phyloP scores from a whole-genome alignment of 148 eudicot species.

The Camellia sinensis region DNA sequence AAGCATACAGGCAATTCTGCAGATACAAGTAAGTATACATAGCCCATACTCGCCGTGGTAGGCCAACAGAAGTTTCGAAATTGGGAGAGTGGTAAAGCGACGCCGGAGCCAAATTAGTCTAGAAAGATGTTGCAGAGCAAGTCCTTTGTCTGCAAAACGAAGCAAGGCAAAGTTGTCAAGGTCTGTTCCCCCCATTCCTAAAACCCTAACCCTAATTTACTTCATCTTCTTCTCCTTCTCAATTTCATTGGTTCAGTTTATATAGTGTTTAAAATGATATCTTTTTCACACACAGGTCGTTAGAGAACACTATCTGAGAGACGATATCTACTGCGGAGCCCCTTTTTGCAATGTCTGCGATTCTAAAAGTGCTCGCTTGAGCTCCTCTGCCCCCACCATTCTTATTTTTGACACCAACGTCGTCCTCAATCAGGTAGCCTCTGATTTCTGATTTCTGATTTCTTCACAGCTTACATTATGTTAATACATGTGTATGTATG shows the following conservation, averaged over 20 bases:
- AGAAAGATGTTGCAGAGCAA: constrained; percentile 75
- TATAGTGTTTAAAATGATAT: not conserved
- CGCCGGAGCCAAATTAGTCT: not conserved
- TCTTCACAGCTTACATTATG: not conserved
- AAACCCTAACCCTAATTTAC: constrained; percentile 11
- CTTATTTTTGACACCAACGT: constrained; percentile 87
- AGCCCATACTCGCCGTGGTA: not conserved
- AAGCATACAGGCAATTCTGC: too few relatives aligned
- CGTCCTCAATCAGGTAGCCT: constrained; percentile 78
- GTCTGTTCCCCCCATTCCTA: constrained; percentile 24
- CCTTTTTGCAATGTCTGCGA: constrained; percentile 65
- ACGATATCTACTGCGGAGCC: constrained; percentile 90
- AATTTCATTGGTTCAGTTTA: not conserved
- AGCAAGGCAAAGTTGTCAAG: constrained; percentile 80
- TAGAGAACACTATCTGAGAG: constrained; percentile 87
- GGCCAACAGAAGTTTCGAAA: not conserved
- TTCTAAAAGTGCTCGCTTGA: constrained; percentile 54
- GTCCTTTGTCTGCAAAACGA: constrained; percentile 64
- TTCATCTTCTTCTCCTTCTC: not conserved
- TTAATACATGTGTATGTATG: too few relatives aligned
- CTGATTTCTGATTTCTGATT: not conserved
- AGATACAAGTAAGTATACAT: too few relatives aligned
- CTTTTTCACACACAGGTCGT: constrained; percentile 59
- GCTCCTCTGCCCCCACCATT: constrained; percentile 46
- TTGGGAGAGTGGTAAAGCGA: not conserved